These are phyloP conservation scores for Termitomyces sp. DNA, from an alignment of 768 basidiomycete species.

Conservation along the genomic window DNA sequence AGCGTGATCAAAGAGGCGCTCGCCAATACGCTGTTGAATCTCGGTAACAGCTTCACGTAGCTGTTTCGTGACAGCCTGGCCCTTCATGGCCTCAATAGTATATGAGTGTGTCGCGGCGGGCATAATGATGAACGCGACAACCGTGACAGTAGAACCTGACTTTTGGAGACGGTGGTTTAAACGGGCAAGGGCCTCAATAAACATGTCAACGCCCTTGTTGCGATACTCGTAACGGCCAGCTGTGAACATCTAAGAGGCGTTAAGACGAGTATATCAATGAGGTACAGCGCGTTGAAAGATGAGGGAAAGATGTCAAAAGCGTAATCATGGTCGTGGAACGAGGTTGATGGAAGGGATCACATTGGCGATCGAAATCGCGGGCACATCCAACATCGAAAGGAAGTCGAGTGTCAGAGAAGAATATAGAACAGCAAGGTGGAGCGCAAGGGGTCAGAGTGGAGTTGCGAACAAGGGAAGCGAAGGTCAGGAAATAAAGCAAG, in stretches of 20 bases:
- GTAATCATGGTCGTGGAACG: background rate
- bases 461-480: too few relatives aligned
- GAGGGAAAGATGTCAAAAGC: background rate
- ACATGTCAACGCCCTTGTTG: slow-evolving; percentile 99
- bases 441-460: too few relatives aligned
- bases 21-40: slow-evolving; percentile 90
- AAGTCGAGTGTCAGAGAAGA: background rate
- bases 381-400: background rate
- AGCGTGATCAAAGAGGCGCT: slow-evolving; percentile 90
- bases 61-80: slow-evolving; percentile 96
- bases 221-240: slow-evolving; percentile 99
- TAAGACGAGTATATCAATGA: background rate
- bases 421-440: background rate
- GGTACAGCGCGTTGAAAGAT: background rate
- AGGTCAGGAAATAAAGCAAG: background rate
- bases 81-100: slow-evolving; percentile 94
- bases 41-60: slow-evolving; percentile 93
- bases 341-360: background rate
- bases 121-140: slow-evolving; percentile 99
- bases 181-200: slow-evolving; percentile 93
- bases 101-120: slow-evolving; percentile 95
- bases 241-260: slow-evolving; percentile 75
- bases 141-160: slow-evolving; percentile 67
- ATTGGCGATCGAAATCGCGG: background rate
- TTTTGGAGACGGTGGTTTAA: slow-evolving; percentile 51